A percentile compares a stretch with the other conserved stretches of the same genome.
phyloP scores from a whole-genome alignment of 2,329 filamentous ascomycete species.

The Sphaerulina musiva region DNA sequence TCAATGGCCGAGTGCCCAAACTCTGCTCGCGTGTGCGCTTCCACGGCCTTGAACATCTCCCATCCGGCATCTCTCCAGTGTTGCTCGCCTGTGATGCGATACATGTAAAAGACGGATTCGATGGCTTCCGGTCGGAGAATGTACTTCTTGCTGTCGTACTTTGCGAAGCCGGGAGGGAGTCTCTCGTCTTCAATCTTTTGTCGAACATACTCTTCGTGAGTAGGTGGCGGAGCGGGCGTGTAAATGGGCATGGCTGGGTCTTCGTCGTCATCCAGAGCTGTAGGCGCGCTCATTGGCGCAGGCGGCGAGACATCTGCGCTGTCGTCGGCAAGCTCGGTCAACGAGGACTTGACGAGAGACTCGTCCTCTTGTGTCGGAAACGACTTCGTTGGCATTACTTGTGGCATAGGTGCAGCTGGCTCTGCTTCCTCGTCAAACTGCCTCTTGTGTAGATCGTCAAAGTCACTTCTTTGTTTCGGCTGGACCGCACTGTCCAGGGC shows the following conservation, averaged over 20 bases:
- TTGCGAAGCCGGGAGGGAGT: constrained; percentile 38
- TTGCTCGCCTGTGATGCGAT: constrained; percentile 76
- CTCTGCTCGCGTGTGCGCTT: constrained; percentile 58
- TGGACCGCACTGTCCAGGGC: not conserved
- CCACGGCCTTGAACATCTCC: constrained; percentile 72
- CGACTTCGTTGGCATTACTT: not conserved
- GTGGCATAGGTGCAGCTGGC: constrained; percentile 1
- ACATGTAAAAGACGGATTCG: constrained; percentile 83
- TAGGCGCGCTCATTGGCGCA: not conserved
- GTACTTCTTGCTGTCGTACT: constrained; percentile 36
- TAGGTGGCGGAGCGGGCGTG: constrained; percentile 25
- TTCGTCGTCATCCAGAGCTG: not conserved
- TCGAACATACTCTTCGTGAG: constrained; percentile 30
- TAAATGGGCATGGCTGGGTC: constrained; percentile 16
- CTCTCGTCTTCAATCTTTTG: constrained; percentile 36
- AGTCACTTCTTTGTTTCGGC: constrained; percentile 2
- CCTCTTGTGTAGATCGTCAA: not conserved
- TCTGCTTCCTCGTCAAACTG: not conserved
- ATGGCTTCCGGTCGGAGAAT: constrained; percentile 66
- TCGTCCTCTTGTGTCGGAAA: constrained; percentile 6
- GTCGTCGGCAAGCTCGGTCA: not conserved
- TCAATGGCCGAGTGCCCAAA: constrained; percentile 64
- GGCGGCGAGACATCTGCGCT: not conserved
- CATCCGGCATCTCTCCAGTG: constrained; percentile 75
- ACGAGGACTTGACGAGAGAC: constrained; percentile 1